phyloP scores from a whole-genome alignment of 148 eudicot genomes.

The Vaccinium corymbosum region DNA sequence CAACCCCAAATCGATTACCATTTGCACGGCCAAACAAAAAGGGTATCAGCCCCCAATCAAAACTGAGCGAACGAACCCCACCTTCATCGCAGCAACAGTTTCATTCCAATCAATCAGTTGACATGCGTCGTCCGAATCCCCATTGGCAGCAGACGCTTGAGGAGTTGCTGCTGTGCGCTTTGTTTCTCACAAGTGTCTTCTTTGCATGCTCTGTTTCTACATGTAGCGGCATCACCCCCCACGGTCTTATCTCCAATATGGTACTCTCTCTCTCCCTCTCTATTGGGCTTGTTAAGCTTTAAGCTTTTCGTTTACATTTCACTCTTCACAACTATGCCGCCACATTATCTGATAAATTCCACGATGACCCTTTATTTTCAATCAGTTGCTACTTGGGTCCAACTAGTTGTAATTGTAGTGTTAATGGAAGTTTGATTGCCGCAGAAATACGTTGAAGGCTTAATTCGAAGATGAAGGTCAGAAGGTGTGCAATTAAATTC shows the following conservation, averaged over 20 bases:
- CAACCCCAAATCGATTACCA: too few species aligned
- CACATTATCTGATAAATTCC: background rate
- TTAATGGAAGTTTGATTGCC: background rate
- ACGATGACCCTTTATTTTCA: background rate
- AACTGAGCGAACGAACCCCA: too few species aligned
- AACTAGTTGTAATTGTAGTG: background rate
- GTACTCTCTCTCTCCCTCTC: slow-evolving; percentile 12
- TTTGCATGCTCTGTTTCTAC: background rate
- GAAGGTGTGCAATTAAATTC: background rate
- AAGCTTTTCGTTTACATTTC: background rate
- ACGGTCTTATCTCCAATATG: slow-evolving; percentile 4
- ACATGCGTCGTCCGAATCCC: slow-evolving; percentile 3
- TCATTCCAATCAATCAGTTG: background rate
- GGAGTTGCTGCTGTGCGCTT: background rate
- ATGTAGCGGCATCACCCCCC: background rate
- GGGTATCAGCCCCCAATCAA: too few species aligned
- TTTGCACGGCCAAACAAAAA: too few species aligned
- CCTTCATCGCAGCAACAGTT: too few species aligned
- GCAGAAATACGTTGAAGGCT: background rate
- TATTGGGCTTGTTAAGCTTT: too few species aligned
- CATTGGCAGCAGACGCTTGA: background rate
- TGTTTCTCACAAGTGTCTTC: background rate
- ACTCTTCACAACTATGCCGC: background rate
- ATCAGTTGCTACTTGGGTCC: background rate
- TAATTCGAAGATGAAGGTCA: background rate